Base-by-base conservation (phyloP, 2,329 filamentous ascomycete species). In the Monilinia vaccinii-corymbosi region DNA sequence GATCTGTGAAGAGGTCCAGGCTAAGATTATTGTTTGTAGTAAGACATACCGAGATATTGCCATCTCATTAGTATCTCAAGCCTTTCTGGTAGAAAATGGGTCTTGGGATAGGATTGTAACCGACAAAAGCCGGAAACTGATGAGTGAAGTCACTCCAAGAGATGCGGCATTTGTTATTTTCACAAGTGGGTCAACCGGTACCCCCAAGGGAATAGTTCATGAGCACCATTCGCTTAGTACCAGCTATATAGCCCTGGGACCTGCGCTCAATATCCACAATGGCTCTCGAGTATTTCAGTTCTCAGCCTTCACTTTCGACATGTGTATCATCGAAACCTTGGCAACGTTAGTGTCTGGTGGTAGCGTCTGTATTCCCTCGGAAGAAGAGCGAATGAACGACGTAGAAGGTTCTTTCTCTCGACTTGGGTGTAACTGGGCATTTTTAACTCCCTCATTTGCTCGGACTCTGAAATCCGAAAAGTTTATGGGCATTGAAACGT, bases 131-230 rank as follows among this genome's bases (percentile, higher is more conserved):
- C 16, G 38, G 7, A 44, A 1, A 10, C 8, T 44, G 40, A 44
- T 8, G 8, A 44, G 40, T 44, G 7, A 44, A 44, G 40, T 44
- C 7, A 44, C 38, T n/a, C 52, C 63, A 13, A 50, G 38, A 16
- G 60, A 61, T 44, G 56, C 55, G 2, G 58, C 59, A n/a, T 79
- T 76, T 58, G 32, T 78, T 0, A 74, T 73, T 50, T 78, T 77
- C 60, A 79, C 77, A 0, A 78, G 75, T 1, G 76, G 76, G 0
- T 73, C 73, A 6, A 77, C 76, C 1, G 76, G 77, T 2, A 69
- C 64, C 2, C 76, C 76, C 0, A 79, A 79, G 63, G 75, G 72
- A 0, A 44, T 53, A 5, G 53, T 66, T 16, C 34, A 62, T 25
- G 58, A 61, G 28, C 64, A 64, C 47, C 1, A 51, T 60, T 38